Percentiles rank a stretch among this genome's conserved stretches.
Evolutionary conservation across 1,284 basidiomycete genomes (phyloP).

Genomic region (Cryptococcus floricola): DNA sequence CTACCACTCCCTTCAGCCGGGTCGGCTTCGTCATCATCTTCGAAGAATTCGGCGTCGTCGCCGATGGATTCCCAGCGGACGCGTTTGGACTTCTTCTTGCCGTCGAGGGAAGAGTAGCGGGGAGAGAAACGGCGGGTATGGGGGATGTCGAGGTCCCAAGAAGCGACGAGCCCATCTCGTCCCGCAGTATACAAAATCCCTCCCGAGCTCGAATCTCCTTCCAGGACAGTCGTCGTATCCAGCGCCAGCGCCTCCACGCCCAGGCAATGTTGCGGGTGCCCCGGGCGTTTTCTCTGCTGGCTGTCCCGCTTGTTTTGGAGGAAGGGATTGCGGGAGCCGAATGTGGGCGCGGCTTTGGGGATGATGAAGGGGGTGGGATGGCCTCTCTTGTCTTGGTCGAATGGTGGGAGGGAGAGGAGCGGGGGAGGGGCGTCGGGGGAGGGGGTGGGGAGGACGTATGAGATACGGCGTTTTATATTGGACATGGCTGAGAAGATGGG

Average conservation of each 20-base stretch:
- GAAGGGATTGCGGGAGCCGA: slow-evolving; percentile 32
- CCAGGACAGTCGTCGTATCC: slow-evolving; percentile 73
- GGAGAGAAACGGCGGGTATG: slow-evolving; percentile 53
- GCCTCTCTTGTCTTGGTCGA: slow-evolving; percentile 60
- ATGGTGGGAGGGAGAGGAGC: slow-evolving; percentile 66
- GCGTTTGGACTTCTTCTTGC: too few species aligned
- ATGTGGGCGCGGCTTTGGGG: slow-evolving; percentile 37
- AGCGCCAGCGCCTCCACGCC: slow-evolving; percentile 80
- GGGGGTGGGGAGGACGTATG: slow-evolving; percentile 79
- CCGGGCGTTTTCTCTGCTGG: slow-evolving; percentile 18
- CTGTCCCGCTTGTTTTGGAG: slow-evolving; percentile 13
- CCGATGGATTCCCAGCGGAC: slow-evolving; percentile 43
- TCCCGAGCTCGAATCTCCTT: slow-evolving; percentile 62
- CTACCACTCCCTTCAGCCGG: slow-evolving; percentile 29
- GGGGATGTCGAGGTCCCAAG: slow-evolving; percentile 81
- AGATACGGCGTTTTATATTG: slow-evolving; percentile 57
- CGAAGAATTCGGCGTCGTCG: slow-evolving; percentile 56
- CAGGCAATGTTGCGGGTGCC: slow-evolving; percentile 76
- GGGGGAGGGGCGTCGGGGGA: slow-evolving; percentile 55
- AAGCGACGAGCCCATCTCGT: slow-evolving; percentile 82
- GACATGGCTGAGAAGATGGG: slow-evolving; percentile 13
- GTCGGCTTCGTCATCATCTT: slow-evolving; percentile 59
- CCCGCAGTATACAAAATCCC: slow-evolving; percentile 94
- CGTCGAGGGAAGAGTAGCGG: slow-evolving; percentile 39
- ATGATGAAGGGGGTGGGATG: slow-evolving; percentile 64